Evolutionary conservation across 108 stramenopile species (phyloP).

Genomic region (Skeletonema marinoi): DNA sequence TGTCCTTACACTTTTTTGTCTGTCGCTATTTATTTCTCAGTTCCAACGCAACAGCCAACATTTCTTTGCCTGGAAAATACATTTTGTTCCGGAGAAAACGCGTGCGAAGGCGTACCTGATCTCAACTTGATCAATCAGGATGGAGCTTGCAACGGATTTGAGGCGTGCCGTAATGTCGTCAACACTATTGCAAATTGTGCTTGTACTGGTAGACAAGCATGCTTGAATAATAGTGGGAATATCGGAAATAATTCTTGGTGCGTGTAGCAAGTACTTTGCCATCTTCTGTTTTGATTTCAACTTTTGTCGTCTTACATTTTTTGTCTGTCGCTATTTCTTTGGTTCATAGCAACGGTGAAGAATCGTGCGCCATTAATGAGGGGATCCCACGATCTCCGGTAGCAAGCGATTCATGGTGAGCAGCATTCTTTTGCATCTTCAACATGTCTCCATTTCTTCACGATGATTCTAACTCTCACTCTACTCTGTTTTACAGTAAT

Average conservation of each 20-base stretch:
- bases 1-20: too few species aligned
- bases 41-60: background rate
- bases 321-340: too few species aligned
- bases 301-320: too few species aligned
- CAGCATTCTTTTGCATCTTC: background rate
- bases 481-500: background rate
- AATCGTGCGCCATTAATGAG: too few species aligned
- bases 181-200: background rate
- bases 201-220: background rate
- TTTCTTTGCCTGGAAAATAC: background rate
- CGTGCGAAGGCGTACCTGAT: background rate
- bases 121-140: background rate
- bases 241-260: background rate
- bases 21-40: too few species aligned
- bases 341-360: too few species aligned
- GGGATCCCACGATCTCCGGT: too few species aligned
- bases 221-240: background rate
- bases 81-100: background rate
- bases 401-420: background rate
- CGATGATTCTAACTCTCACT: background rate
- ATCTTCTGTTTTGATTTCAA: too few species aligned
- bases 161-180: background rate
- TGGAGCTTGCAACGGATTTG: background rate
- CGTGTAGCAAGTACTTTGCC: too few species aligned
- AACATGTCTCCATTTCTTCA: background rate